phyloP scores from a whole-genome alignment of 257 asterid genomes.

The Petunia secreta region DNA sequence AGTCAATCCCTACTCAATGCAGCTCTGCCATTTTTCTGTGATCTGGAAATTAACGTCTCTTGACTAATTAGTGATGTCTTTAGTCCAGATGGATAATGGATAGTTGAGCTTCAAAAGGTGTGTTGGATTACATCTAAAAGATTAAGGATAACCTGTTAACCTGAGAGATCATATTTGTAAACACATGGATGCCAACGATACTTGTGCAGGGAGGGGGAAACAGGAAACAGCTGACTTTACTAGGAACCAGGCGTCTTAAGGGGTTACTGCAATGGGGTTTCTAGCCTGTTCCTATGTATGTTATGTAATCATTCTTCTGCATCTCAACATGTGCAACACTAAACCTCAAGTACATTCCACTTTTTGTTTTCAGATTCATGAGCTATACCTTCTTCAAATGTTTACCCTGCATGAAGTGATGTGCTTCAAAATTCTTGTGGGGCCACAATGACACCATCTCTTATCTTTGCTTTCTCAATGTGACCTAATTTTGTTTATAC shows the following conservation, averaged over 20 bases:
- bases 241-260: not conserved
- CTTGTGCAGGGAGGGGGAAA: conserved; percentile 6
- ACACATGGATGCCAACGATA: not conserved
- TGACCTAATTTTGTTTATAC: not conserved
- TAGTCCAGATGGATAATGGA: not conserved
- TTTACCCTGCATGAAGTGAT: too few relatives aligned
- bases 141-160: not conserved
- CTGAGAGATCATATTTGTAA: not conserved
- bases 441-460: too few relatives aligned
- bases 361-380: too few relatives aligned
- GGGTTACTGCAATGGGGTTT: not conserved
- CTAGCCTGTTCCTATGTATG: too few relatives aligned
- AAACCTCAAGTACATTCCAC: too few relatives aligned
- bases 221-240: not conserved
- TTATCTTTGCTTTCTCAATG: not conserved
- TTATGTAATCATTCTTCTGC: too few relatives aligned
- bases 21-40: conserved; percentile 9
- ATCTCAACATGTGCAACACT: too few relatives aligned
- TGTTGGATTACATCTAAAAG: not conserved
- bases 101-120: not conserved
- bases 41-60: conserved; percentile 14
- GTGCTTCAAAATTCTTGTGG: too few relatives aligned
- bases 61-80: not conserved
- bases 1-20: conserved; percentile 14
- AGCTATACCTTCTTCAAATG: too few relatives aligned